These are phyloP conservation scores for Aureobasidium sp. DNA, from an alignment of 2,329 filamentous ascomycete species.

Conservation along the genomic window DNA sequence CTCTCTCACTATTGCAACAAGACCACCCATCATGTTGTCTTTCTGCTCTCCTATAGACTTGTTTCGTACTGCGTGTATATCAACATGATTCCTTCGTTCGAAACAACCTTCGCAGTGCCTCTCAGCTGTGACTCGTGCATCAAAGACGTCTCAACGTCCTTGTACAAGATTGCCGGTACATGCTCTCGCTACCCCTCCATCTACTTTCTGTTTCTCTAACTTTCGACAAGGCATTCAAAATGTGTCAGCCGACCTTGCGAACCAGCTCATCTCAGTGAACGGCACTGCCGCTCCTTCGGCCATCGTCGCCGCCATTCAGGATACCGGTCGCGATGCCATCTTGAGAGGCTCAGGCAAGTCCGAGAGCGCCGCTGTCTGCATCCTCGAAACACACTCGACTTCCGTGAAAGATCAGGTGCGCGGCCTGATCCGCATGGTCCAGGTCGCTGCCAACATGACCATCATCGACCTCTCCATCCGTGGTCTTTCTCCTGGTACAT, in stretches of 20 bases:
- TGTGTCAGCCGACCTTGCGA: conserved; percentile 72
- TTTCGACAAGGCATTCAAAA: conserved; percentile 61
- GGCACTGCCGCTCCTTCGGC: conserved; percentile 86
- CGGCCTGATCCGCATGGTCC: conserved; percentile 87
- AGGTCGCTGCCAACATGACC: conserved; percentile 71
- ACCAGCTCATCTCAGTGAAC: conserved; percentile 77
- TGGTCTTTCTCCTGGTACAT: conserved; percentile 72
- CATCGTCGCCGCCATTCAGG: conserved; percentile 82
- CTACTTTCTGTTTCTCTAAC: background rate
- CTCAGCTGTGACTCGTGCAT: conserved; percentile 88
- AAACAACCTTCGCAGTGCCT: conserved; percentile 93
- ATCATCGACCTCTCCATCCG: conserved; percentile 82
- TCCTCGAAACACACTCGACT: conserved; percentile 75
- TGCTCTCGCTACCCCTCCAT: conserved; percentile 15
- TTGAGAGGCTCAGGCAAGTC: conserved; percentile 79
- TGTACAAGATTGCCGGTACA: conserved; percentile 64
- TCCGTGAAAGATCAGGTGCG: conserved; percentile 62
- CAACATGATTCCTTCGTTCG: conserved; percentile 32
- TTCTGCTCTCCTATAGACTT: background rate
- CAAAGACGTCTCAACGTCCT: conserved; percentile 71
- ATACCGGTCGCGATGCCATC: conserved; percentile 88
- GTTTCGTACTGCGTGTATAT: background rate
- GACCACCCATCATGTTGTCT: background rate
- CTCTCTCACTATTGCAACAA: background rate
- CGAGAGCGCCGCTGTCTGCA: conserved; percentile 92